phyloP scores from a whole-genome alignment of 2,329 filamentous ascomycete genomes.

The Colletotrichum orbiculare region DNA sequence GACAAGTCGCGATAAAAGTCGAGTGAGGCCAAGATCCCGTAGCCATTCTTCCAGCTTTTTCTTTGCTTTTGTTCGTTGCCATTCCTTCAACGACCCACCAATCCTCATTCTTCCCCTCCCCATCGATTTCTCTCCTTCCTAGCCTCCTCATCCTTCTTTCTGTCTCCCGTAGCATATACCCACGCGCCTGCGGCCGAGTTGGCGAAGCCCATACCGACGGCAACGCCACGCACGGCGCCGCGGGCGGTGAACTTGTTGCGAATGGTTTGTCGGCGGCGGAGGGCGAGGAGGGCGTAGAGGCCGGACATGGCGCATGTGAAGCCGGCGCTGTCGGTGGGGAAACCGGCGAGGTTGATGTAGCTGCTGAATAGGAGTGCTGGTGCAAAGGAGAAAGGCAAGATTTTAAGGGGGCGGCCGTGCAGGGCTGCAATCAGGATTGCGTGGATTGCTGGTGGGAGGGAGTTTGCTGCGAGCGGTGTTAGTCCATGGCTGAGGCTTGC shows the following conservation, averaged over 20 bases:
- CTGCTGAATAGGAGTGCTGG: conserved; percentile 65
- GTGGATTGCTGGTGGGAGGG: conserved; percentile 65
- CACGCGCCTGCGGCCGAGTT: conserved; percentile 63
- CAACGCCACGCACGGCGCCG: conserved; percentile 61
- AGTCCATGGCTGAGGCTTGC: not conserved
- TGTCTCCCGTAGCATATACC: conserved; percentile 63
- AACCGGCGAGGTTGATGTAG: conserved; percentile 70
- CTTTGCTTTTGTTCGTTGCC: not conserved
- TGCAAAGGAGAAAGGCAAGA: conserved; percentile 61
- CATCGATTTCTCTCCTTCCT: conserved; percentile 63
- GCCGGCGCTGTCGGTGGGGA: conserved; percentile 66
- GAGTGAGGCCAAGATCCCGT: not conserved
- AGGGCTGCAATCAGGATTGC: conserved; percentile 67
- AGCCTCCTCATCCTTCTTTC: conserved; percentile 60
- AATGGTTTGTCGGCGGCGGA: conserved; percentile 57
- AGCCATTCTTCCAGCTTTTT: not conserved
- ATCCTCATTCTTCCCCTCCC: conserved; percentile 46
- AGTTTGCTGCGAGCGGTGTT: conserved; percentile 54
- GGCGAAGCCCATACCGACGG: conserved; percentile 59
- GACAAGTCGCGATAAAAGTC: not conserved
- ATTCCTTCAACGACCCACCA: not conserved
- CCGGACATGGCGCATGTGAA: conserved; percentile 67
- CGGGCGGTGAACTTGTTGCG: conserved; percentile 57
- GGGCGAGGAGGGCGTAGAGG: conserved; percentile 66
- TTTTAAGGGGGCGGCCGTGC: conserved; percentile 64